A percentile compares a stretch with the other conserved stretches of the same genome.
These are phyloP conservation scores for Pyrenopolyporus hunteri DNA, from an alignment of 495 filamentous ascomycete genomes.

Conservation along the genomic window DNA sequence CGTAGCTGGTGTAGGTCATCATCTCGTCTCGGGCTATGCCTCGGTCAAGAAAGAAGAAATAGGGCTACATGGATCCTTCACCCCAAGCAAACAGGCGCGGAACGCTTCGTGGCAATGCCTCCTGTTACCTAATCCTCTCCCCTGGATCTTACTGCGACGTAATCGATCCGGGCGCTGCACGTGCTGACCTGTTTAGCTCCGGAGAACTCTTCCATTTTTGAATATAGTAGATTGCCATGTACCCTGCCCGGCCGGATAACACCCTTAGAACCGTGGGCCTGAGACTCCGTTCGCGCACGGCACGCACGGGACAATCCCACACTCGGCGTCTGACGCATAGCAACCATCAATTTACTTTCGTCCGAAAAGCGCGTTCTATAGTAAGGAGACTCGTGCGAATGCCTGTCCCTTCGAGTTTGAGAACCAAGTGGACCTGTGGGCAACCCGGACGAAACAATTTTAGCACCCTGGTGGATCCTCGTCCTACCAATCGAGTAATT, in stretches of 20 bases:
- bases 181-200: constrained; percentile 36
- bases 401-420: constrained; percentile 4
- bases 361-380: constrained; percentile 18
- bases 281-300: constrained; percentile 30
- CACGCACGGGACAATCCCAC: constrained; percentile 32
- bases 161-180: constrained; percentile 36
- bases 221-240: constrained; percentile 36
- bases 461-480: not conserved
- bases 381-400: not conserved
- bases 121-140: constrained; percentile 16
- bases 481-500: constrained; percentile 9
- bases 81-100: constrained; percentile 26
- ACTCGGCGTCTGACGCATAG: constrained; percentile 23
- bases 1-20: constrained; percentile 26
- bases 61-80: constrained; percentile 28
- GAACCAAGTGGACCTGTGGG: constrained; percentile 5
- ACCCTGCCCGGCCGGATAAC: constrained; percentile 37
- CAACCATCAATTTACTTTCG: constrained; percentile 33
- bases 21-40: constrained; percentile 31
- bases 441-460: constrained; percentile 16
- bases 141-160: constrained; percentile 39
- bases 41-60: constrained; percentile 34
- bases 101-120: not conserved
- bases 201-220: constrained; percentile 38
- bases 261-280: constrained; percentile 28